These are phyloP conservation scores for Fusarium foetens DNA, from an alignment of 2,329 filamentous ascomycete species.

Conservation along the genomic window DNA sequence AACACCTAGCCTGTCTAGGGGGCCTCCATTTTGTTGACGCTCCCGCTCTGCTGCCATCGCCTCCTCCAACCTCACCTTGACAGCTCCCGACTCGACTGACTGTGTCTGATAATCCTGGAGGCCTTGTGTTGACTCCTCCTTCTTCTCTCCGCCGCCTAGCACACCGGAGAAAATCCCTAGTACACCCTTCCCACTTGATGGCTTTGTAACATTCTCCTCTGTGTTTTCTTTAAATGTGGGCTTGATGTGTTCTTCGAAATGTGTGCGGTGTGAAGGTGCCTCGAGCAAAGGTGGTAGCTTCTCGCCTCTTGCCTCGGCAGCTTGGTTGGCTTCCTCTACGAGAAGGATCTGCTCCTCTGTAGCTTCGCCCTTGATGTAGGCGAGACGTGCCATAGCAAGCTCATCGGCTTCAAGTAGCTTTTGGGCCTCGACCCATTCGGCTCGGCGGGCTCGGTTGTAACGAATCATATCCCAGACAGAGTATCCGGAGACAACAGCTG, in stretches of 20 bases:
- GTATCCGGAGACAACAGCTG: constrained; percentile 66
- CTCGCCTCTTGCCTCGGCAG: constrained; percentile 57
- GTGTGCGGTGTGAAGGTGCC: constrained; percentile 53
- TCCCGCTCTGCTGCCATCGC: constrained; percentile 62
- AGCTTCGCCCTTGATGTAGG: constrained; percentile 68
- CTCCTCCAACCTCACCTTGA: constrained; percentile 51
- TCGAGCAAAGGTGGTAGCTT: constrained; percentile 63
- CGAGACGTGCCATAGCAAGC: constrained; percentile 66
- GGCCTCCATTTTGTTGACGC: constrained; percentile 62
- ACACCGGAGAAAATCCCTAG: constrained; percentile 50
- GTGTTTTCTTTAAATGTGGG: constrained; percentile 44
- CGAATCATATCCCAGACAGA: constrained; percentile 70
- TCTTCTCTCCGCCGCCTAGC: constrained; percentile 42
- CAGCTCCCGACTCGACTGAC: constrained; percentile 11
- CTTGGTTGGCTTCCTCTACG: constrained; percentile 66
- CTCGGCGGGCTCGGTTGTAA: constrained; percentile 68
- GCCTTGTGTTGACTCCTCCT: constrained; percentile 28
- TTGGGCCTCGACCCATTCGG: constrained; percentile 67
- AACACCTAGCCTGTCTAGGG: constrained; percentile 61
- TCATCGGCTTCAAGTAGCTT: constrained; percentile 64
- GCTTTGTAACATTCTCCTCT: constrained; percentile 29
- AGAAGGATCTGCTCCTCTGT: constrained; percentile 65
- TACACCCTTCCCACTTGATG: constrained; percentile 49
- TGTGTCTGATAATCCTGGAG: constrained; percentile 32
- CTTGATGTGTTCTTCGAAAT: constrained; percentile 51